phyloP scores from a whole-genome alignment of 805 yeast species.

The Candida wancherniae region DNA sequence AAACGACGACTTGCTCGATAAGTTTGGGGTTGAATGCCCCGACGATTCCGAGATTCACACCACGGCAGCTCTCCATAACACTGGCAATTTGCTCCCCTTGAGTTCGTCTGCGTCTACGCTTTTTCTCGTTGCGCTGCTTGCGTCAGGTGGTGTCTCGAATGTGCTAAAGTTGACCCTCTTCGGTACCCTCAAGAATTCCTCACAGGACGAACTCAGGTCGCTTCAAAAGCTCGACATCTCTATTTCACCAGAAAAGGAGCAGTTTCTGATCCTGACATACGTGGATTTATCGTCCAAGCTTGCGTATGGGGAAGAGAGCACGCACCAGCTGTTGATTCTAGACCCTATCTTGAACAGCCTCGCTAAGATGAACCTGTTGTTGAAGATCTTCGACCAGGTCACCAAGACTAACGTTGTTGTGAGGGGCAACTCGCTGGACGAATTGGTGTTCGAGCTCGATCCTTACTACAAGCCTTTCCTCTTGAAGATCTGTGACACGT shows the following conservation, averaged over 20 bases:
- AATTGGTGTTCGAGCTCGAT: slow-evolving; percentile 27
- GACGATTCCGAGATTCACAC: slow-evolving; percentile 6
- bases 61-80: slow-evolving; percentile 17
- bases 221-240: slow-evolving; percentile 19
- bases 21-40: not conserved
- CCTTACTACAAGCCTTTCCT: slow-evolving; percentile 15
- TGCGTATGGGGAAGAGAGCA: slow-evolving; percentile 14
- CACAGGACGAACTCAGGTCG: slow-evolving; percentile 11
- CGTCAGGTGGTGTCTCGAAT: slow-evolving; percentile 17
- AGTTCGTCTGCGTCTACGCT: slow-evolving; percentile 30
- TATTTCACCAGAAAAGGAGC: slow-evolving; percentile 18
- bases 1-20: slow-evolving; percentile 1
- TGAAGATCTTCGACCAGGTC: slow-evolving; percentile 32
- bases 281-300: slow-evolving; percentile 24
- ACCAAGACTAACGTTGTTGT: slow-evolving; percentile 24
- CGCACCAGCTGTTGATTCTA: slow-evolving; percentile 14
- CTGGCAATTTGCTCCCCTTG: slow-evolving; percentile 28
- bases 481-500: slow-evolving; percentile 14
- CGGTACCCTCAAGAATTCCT: slow-evolving; percentile 17
- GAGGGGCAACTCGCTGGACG: slow-evolving; percentile 22
- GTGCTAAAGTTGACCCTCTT: slow-evolving; percentile 25
- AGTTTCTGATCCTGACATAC: slow-evolving; percentile 27
- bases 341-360: slow-evolving; percentile 26
- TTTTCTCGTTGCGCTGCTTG: slow-evolving; percentile 27
- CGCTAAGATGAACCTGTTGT: slow-evolving; percentile 27